Evolutionary conservation across 495 filamentous ascomycete genomes (phyloP), one percentile per base, ranked within the genome.

Genomic region (Aspergillus baeticus): DNA sequence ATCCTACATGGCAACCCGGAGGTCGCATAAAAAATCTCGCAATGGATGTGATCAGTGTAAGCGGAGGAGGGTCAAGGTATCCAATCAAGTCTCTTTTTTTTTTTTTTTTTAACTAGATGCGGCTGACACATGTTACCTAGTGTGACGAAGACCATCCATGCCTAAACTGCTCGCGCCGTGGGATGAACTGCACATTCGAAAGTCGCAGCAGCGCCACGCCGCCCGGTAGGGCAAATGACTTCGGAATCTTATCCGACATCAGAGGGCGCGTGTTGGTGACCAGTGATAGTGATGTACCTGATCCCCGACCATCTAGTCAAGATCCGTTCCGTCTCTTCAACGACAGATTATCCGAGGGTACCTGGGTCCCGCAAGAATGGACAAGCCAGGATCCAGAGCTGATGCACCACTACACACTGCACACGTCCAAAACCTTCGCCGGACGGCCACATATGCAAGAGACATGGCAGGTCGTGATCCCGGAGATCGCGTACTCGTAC

Each of bases 401-500:
- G 26, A 50, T 57, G 44, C 45, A 57, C 20, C 45, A 57, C 31
- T 57, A 50, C 14, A 42, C 31, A 7, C 17, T 57, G 5, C 35
- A 50, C 45, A 50, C 54, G 3, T 50, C 36, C n/a, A 43, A 36
- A 13, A 33, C 45, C 11, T 8, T 57, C 10, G 34, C 45, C 8
- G 18, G 35, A 5, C 45, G 54, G 26, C 20, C 5, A 14, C 3
- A 41, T 17, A 50, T 57, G 33, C 45, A 48, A 2, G 22, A 41
- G 13, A 57, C 78, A 46, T 80, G 77, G 75, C 65, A 66, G 14
- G 57, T 59, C 20, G 45, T 54, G 23, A 70, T 76, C 0, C 69
- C 73, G 5, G 63, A 76, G 51, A 67, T 75, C 18, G 76, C 70
- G 0, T 71, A 77, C 42, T 55, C 66, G 1, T 63, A 78, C 29